A percentile compares a stretch with the other conserved stretches of the same genome.
Conservation (phyloP, 1,284 basidiomycete genomes). For the Crepidotus sp. region DNA sequence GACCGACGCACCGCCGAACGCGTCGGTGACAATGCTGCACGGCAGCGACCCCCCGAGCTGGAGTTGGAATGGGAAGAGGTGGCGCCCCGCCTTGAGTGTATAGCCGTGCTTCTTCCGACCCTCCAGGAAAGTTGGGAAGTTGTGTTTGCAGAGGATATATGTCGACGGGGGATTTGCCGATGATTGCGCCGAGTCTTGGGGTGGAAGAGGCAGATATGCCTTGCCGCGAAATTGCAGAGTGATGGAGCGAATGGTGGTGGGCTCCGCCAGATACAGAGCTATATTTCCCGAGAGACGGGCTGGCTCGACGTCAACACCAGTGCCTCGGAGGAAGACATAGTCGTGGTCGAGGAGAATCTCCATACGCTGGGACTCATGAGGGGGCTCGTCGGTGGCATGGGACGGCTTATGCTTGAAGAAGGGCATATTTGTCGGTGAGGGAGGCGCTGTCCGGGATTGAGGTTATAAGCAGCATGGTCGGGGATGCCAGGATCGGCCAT, state of each 20-base stretch:
- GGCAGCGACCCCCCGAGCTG: slow-evolving; percentile 77
- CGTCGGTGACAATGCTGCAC: slow-evolving; percentile 57
- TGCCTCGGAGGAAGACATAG: slow-evolving; percentile 45
- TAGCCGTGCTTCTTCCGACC: slow-evolving; percentile 69
- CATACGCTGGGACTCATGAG: slow-evolving; percentile 33
- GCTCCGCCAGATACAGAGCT: slow-evolving; percentile 56
- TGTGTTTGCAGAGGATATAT: slow-evolving; percentile 69
- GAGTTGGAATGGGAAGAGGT: slow-evolving; percentile 83
- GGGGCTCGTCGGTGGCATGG: too few species aligned
- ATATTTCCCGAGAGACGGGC: slow-evolving; percentile 32
- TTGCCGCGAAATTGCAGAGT: slow-evolving; percentile 79
- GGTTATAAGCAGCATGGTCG: too few species aligned
- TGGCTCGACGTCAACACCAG: slow-evolving; percentile 32
- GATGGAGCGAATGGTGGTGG: slow-evolving; percentile 75
- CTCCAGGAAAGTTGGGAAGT: slow-evolving; percentile 82
- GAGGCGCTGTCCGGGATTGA: too few species aligned
- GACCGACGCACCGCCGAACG: slow-evolving; percentile 56
- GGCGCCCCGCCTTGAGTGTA: slow-evolving; percentile 84
- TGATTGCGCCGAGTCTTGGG: slow-evolving; percentile 28
- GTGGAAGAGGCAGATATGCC: slow-evolving; percentile 51
- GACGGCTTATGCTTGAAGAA: too few species aligned
- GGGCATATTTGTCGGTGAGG: too few species aligned
- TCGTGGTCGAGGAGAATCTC: slow-evolving; percentile 72
- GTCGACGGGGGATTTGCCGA: slow-evolving; percentile 41
- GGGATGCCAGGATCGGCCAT: too few species aligned